Conservation (phyloP, 208 protist species). For the Acanthamoeba sp. region DNA sequence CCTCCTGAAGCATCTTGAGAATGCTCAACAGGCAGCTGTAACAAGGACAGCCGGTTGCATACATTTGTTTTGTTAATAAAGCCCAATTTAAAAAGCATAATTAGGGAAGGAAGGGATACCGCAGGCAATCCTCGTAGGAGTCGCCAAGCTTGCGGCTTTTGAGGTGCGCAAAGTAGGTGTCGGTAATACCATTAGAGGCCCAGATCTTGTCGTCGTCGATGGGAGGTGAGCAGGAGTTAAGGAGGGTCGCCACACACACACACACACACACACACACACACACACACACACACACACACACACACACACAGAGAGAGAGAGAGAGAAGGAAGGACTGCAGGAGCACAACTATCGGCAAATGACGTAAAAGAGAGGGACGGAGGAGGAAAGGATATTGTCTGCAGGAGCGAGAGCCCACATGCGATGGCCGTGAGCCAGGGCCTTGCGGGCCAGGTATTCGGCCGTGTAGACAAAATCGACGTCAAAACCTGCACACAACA, state of each 20-base stretch:
- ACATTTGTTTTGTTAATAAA: neutral
- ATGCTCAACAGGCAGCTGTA: slow-evolving; percentile 35
- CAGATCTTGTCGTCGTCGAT: slow-evolving; percentile 27
- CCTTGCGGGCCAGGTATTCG: slow-evolving; percentile 45
- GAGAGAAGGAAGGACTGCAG: neutral
- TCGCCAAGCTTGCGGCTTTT: slow-evolving; percentile 19
- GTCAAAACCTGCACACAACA: neutral
- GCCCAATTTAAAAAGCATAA: neutral
- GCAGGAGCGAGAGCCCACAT: slow-evolving; percentile 40
- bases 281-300: no score
- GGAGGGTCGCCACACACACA: neutral
- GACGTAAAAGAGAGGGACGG: neutral
- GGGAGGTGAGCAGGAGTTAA: slow-evolving; percentile 11
- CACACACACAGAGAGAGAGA: neutral
- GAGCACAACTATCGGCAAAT: neutral
- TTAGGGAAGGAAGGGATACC: neutral
- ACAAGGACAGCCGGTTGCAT: neutral
- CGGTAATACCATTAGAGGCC: neutral
- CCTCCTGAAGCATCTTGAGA: slow-evolving; percentile 11
- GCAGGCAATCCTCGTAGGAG: slow-evolving; percentile 41
- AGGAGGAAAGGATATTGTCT: slow-evolving; percentile 58
- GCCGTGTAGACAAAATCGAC: slow-evolving; percentile 48
- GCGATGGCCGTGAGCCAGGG: slow-evolving; percentile 3
- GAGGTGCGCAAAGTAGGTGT: slow-evolving; percentile 41
- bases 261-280: no score